Conservation (phyloP, 2,329 filamentous ascomycete genomes). For the Microcera coccophila region DNA sequence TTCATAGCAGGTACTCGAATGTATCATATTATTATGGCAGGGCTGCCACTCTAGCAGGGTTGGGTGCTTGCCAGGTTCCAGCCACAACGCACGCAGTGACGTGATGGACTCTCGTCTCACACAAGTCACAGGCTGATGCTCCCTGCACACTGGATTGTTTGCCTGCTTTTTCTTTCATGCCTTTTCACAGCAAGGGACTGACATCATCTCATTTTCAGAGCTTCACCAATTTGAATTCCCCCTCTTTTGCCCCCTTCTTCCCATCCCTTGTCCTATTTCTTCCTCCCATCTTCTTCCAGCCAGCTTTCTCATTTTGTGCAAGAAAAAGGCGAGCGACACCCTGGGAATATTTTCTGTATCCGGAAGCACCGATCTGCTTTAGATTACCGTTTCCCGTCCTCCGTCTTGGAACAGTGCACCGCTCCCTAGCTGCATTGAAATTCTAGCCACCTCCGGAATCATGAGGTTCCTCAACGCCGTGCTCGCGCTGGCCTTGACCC, state of each 20-base stretch:
- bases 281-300: neutral
- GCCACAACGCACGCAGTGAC: constrained; percentile 24
- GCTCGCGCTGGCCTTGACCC: constrained; percentile 68
- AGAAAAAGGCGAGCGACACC: too few relatives aligned
- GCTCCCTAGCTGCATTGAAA: neutral
- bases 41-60: too few relatives aligned
- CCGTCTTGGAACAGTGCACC: too few relatives aligned
- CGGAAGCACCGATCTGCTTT: too few relatives aligned
- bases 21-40: too few relatives aligned
- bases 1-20: too few relatives aligned
- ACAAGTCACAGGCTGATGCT: neutral
- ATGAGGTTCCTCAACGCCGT: constrained; percentile 78
- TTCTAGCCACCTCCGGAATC: constrained; percentile 23
- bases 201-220: neutral
- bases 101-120: constrained; percentile 23
- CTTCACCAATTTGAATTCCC: neutral
- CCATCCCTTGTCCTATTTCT: neutral
- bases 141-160: neutral
- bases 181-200: neutral
- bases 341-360: too few relatives aligned
- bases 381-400: too few relatives aligned
- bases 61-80: constrained; percentile 12
- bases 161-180: constrained; percentile 5
- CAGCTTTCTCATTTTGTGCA: neutral
- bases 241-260: neutral